phyloP scores from a whole-genome alignment of 768 basidiomycete species.

The Pleurotus ostreatus region DNA sequence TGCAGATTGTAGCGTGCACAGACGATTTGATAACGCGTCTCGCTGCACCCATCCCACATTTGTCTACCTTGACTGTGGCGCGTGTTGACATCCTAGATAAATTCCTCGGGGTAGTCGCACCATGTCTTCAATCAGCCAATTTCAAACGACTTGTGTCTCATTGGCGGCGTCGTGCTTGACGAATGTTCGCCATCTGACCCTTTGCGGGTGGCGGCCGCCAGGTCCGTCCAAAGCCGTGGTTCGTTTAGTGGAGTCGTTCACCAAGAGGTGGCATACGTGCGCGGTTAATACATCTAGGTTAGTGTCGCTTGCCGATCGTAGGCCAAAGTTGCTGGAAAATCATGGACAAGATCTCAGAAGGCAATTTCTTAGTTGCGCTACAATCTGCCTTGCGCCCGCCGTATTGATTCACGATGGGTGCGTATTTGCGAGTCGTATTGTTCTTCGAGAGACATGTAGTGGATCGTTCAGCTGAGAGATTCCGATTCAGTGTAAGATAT shows the following conservation, averaged over 20 bases:
- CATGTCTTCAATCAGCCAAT: neutral
- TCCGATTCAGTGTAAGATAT: too few species aligned
- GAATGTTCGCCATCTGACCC: neutral
- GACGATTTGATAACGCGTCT: neutral
- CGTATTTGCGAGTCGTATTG: constrained; percentile 31
- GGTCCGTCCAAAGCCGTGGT: neutral
- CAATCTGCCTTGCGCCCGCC: neutral
- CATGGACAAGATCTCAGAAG: neutral
- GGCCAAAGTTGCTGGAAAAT: neutral
- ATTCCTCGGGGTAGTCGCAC: neutral
- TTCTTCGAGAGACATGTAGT: constrained; percentile 13
- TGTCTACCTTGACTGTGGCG: neutral
- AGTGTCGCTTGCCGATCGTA: neutral
- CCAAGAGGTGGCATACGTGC: neutral
- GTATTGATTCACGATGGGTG: neutral
- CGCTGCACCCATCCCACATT: neutral
- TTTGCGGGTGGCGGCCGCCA: neutral
- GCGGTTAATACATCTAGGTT: neutral
- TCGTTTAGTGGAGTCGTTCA: neutral
- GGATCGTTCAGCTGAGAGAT: too few species aligned
- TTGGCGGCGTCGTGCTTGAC: neutral
- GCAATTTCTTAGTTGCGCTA: neutral
- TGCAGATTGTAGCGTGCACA: neutral
- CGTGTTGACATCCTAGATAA: neutral
- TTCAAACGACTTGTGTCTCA: neutral